These are phyloP conservation scores for Diutina pseudorugosa DNA, from an alignment of 1,139 yeast genomes.

Conservation along the genomic window DNA sequence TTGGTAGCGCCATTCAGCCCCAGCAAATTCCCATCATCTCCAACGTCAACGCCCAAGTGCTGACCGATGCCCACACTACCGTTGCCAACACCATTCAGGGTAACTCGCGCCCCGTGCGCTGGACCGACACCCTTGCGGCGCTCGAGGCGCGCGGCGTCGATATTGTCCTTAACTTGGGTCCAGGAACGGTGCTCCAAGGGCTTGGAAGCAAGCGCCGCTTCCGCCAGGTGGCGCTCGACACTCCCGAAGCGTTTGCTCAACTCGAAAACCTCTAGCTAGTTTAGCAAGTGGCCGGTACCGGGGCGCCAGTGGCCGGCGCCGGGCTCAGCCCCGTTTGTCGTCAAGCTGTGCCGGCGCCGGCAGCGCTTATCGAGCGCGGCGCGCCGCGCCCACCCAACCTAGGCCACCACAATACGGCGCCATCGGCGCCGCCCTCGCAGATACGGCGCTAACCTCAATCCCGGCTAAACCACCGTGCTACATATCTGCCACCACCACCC, in stretches of 20 bases:
- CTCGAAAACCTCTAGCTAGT: background rate
- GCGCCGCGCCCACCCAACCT: no score
- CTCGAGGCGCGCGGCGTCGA: background rate
- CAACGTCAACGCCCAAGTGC: background rate
- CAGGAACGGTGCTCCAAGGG: background rate
- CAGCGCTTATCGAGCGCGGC: no score
- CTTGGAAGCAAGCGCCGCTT: background rate
- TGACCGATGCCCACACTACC: no score
- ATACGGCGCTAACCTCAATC: no score
- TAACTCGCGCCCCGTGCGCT: background rate
- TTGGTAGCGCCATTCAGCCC: background rate
- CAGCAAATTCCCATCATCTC: background rate
- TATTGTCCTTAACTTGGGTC: background rate
- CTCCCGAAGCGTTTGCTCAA: background rate
- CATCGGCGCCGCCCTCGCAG: no score
- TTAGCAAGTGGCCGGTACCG: no score
- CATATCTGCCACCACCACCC: no score
- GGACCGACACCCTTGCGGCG: background rate
- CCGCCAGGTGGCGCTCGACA: background rate
- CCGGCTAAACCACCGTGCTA: no score
- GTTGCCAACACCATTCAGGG: background rate
- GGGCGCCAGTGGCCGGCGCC: no score
- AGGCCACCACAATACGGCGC: no score
- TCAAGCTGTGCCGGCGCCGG: no score
- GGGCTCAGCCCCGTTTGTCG: no score